phyloP scores from a whole-genome alignment of 2,329 filamentous ascomycete species.

The Colletotrichum musae region DNA sequence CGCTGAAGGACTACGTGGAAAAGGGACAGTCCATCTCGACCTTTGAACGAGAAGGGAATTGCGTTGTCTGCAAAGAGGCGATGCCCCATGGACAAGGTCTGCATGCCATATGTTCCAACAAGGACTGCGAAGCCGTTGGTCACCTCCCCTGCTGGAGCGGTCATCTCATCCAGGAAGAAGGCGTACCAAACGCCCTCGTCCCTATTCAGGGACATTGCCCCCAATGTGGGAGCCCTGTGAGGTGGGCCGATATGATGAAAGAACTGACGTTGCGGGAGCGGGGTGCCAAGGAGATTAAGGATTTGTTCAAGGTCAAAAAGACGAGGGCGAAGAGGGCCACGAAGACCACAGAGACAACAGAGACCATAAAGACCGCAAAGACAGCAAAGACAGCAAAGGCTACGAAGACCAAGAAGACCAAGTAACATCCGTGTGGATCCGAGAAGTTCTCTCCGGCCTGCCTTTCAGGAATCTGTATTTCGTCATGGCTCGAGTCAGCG shows the following conservation, averaged over 20 bases:
- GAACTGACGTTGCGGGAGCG: conserved; percentile 83
- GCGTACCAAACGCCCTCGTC: conserved; percentile 64
- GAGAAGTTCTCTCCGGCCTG: neutral
- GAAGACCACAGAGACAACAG: too few relatives aligned
- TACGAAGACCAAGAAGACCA: neutral
- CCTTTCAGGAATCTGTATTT: conserved; percentile 15
- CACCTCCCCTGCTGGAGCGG: conserved; percentile 73
- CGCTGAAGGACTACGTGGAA: conserved; percentile 66
- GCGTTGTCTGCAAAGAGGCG: conserved; percentile 65
- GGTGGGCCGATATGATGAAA: conserved; percentile 86
- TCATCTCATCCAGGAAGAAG: conserved; percentile 60
- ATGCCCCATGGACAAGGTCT: conserved; percentile 65
- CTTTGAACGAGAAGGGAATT: conserved; percentile 70
- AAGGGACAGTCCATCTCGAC: conserved; percentile 69
- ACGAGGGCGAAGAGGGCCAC: conserved; percentile 42
- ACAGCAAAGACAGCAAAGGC: neutral
- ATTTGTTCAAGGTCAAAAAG: conserved; percentile 66
- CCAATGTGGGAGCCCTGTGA: conserved; percentile 71
- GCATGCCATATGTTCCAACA: conserved; percentile 70
- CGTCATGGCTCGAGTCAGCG: neutral
- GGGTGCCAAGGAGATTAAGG: conserved; percentile 78
- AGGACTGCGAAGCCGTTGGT: conserved; percentile 68
- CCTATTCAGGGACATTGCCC: conserved; percentile 82
- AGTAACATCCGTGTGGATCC: conserved; percentile 21
- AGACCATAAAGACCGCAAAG: too few relatives aligned